A percentile compares a stretch with the other conserved stretches of the same genome.
Evolutionary conservation across 257 asterid species (phyloP).

Genomic region (Solanum arcanum): DNA sequence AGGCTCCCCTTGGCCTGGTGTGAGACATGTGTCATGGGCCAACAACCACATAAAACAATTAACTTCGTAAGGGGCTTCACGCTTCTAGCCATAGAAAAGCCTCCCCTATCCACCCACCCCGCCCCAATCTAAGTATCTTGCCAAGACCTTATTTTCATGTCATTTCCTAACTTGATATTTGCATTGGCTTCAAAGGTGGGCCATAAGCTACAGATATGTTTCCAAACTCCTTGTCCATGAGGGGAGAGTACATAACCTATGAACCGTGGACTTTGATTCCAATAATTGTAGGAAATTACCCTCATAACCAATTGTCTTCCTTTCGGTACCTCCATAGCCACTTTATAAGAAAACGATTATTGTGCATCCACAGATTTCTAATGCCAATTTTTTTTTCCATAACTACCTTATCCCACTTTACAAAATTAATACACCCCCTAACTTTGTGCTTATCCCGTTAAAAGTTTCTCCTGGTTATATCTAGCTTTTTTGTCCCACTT

Average conservation of each 20-base stretch:
- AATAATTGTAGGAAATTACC: background rate
- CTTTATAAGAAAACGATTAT: background rate
- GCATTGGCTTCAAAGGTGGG: background rate
- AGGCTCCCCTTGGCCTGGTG: background rate
- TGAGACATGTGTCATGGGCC: background rate
- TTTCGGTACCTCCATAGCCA: background rate
- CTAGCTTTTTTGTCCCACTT: background rate
- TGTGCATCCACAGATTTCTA: background rate
- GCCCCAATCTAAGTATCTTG: background rate
- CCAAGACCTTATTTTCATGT: background rate
- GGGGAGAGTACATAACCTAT: background rate
- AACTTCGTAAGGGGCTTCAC: background rate
- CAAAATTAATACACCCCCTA: background rate
- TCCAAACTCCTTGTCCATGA: background rate
- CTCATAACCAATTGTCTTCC: background rate
- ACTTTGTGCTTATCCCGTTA: background rate
- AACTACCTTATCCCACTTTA: background rate
- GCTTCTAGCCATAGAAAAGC: background rate
- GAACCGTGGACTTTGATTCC: background rate
- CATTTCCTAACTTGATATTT: background rate
- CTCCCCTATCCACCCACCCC: background rate
- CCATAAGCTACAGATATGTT: background rate
- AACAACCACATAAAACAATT: background rate
- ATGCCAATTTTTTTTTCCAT: background rate
- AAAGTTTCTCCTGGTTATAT: background rate